Conservation (phyloP, 2,329 filamentous ascomycete species). For the Aciculosporium take region DNA sequence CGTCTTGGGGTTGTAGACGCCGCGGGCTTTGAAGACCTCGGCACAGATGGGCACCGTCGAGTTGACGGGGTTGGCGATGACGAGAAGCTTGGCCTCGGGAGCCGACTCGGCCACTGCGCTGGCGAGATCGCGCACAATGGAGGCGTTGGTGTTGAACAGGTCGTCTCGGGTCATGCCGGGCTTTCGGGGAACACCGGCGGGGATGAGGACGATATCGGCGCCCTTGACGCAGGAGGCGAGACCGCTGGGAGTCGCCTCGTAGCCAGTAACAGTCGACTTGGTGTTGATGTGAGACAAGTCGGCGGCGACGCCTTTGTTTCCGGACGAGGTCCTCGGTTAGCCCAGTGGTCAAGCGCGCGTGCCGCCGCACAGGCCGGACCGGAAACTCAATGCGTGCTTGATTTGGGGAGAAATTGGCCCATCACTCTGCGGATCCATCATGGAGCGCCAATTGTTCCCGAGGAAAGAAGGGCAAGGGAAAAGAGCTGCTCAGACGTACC, state of each 20-base stretch:
- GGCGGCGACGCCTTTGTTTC: constrained; percentile 73
- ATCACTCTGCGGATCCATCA: background rate
- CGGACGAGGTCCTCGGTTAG: background rate
- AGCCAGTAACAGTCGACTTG: constrained; percentile 86
- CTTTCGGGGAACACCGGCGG: constrained; percentile 96
- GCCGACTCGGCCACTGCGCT: constrained; percentile 81
- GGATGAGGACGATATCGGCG: constrained; percentile 90
- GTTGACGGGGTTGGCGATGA: constrained; percentile 99
- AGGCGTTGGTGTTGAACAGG: constrained; percentile 99
- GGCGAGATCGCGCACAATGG: constrained; percentile 95
- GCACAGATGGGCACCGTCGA: constrained; percentile 95
- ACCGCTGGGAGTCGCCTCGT: constrained; percentile 61
- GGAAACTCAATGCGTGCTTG: too few relatives aligned
- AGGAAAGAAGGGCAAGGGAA: too few relatives aligned
- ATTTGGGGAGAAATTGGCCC: too few relatives aligned
- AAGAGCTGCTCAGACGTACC: constrained; percentile 45
- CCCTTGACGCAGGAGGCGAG: constrained; percentile 70
- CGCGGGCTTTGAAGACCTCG: constrained; percentile 89
- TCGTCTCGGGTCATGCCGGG: constrained; percentile 99
- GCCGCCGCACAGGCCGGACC: too few relatives aligned
- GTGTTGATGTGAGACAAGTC: constrained; percentile 99
- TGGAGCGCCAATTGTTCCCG: background rate
- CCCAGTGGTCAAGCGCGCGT: too few relatives aligned
- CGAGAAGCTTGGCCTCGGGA: constrained; percentile 86
- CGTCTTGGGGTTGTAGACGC: constrained; percentile 98